A percentile compares a stretch with the other conserved stretches of the same genome.
phyloP scores from a whole-genome alignment of 1,284 basidiomycete species.

The Fomitopsis betulina region DNA sequence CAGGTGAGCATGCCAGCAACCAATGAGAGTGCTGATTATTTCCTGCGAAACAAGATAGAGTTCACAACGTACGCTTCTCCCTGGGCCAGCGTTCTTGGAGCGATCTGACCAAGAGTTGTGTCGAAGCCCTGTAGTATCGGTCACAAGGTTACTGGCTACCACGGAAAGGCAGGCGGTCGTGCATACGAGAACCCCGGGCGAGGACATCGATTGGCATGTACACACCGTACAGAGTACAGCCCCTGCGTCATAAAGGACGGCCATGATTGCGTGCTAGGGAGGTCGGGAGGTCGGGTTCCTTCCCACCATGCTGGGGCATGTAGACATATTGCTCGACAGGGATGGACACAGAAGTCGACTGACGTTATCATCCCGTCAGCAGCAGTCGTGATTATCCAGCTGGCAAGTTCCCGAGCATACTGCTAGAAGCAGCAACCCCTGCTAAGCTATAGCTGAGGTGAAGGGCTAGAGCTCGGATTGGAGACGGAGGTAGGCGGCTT shows the following conservation, averaged over 20 bases:
- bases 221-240: no score
- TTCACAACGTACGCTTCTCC: not conserved
- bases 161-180: no score
- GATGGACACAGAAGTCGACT: no score
- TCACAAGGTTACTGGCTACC: not conserved
- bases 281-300: no score
- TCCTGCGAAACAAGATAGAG: not conserved
- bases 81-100: not conserved
- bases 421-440: not conserved
- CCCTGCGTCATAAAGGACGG: no score
- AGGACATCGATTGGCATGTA: no score
- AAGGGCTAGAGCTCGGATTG: not conserved
- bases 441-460: not conserved
- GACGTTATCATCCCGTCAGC: no score
- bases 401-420: not conserved
- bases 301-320: no score
- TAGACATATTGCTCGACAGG: no score
- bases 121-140: not conserved
- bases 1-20: not conserved
- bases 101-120: not conserved
- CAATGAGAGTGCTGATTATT: not conserved
- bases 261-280: no score
- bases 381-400: not conserved
- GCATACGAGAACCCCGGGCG: no score
- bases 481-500: not conserved